phyloP scores from a whole-genome alignment of 1,284 basidiomycete species.

The Gomphus bonarii region DNA sequence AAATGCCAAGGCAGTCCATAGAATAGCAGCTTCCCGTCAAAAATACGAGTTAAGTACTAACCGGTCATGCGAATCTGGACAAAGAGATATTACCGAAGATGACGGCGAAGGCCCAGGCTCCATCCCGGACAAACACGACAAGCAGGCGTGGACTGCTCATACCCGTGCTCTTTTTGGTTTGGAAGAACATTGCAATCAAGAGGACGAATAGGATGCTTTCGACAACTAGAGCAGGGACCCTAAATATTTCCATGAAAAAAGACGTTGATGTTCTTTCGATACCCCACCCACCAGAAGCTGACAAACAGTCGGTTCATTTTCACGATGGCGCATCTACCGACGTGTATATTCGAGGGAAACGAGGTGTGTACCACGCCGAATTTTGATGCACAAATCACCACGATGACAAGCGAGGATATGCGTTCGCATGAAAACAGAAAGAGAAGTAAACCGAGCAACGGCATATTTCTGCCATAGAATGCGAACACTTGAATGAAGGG shows the following conservation, averaged over 20 bases:
- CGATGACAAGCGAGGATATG: background rate
- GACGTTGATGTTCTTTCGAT: background rate
- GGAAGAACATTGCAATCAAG: background rate
- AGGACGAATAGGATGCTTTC: conserved; percentile 5
- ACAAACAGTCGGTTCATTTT: background rate
- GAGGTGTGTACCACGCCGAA: background rate
- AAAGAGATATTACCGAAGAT: conserved; percentile 13
- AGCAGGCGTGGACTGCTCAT: conserved; percentile 6
- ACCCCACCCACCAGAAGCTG: background rate
- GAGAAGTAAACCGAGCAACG: background rate
- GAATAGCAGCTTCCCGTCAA: background rate
- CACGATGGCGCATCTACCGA: background rate
- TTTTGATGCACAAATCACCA: background rate
- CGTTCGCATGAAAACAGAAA: background rate
- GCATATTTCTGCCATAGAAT: conserved; percentile 4
- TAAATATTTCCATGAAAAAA: background rate
- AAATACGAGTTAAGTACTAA: background rate
- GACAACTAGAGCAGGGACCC: background rate
- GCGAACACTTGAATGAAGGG: conserved; percentile 3
- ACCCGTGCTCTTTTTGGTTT: background rate
- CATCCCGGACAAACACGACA: conserved; percentile 15
- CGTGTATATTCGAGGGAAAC: conserved; percentile 1
- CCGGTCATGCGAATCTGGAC: background rate
- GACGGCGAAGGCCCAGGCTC: conserved; percentile 16
- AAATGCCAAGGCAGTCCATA: conserved; percentile 1